Percentiles rank a stretch among this genome's conserved stretches.
These are phyloP conservation scores for Entrophospora sp. DNA, from an alignment of 192 early-diverging fungal genomes.

Conservation along the genomic window DNA sequence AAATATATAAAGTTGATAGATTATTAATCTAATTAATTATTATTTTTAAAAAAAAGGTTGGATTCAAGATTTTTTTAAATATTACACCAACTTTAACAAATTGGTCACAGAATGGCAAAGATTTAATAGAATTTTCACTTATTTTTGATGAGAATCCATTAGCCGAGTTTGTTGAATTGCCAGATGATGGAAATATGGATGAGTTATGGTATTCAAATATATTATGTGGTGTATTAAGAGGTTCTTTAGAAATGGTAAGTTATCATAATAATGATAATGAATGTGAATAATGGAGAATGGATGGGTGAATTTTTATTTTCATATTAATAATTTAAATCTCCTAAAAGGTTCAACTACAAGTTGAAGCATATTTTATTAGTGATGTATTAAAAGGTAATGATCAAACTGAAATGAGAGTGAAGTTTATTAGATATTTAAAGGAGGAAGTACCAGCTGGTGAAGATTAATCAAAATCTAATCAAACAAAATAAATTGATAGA, in stretches of 20 bases:
- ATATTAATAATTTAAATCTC: not conserved
- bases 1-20: no score
- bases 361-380: conserved; percentile 74
- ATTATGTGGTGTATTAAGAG: conserved; percentile 87
- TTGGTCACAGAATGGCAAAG: conserved; percentile 69
- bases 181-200: conserved; percentile 56
- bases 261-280: not conserved
- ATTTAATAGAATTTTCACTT: conserved; percentile 97
- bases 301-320: conserved; percentile 6
- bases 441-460: conserved; percentile 93
- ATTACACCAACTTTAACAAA: conserved; percentile 77
- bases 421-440: conserved; percentile 77
- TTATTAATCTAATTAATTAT: no score
- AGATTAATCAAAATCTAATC: no score
- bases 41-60: conserved; percentile 47
- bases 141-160: conserved; percentile 93
- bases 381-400: conserved; percentile 86
- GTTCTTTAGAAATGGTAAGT: conserved; percentile 90
- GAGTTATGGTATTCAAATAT: conserved; percentile 97
- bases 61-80: conserved; percentile 94
- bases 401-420: conserved; percentile 84
- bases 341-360: conserved; percentile 71
- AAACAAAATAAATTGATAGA: no score
- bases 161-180: conserved; percentile 96
- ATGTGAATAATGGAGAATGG: no score